Evolutionary conservation across 169 alveolate species (phyloP), one percentile per base, ranked within the genome.

Genomic region (Cyclospora cayetanensis): DNA sequence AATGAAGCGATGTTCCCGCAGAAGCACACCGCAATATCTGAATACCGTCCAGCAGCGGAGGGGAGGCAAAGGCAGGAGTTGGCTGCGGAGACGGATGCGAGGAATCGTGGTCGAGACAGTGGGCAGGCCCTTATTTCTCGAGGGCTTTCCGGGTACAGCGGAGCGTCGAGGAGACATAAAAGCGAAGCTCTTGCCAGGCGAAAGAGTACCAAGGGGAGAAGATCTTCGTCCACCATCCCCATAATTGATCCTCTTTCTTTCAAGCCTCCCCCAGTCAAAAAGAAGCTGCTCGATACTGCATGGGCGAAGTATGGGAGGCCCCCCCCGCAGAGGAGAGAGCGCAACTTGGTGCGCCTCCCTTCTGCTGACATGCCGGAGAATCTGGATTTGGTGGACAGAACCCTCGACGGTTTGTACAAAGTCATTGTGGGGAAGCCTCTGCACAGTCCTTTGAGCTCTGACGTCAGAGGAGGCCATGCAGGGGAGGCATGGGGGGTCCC

Each of bases 241-340:
- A 20, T 82, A 1, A 42, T 87, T 4, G 92, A 87, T 31, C 92
- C 92, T 3, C 46, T 87, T 25, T 77, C 68, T 25, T 87, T 87
- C 25, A 87, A 70, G 22, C 42, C 72, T 22, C 68, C 85, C 46
- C 85, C 68, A 25, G 39, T 18, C 52, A 74, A 63, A 27, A 70
- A 74, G 77, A 65, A 65, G n/a, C 92, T 65, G n/a, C 72, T 68
- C 15, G 85, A 87, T 29, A 87, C 85, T 1, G 85, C 68, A 37
- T 87, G 92, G 92, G 92, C 92, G 4, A 35, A 52, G 70, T 87
- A 87, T 60, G 92, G 92, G 34, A 60, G 92, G 50, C 92, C 92
- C 4, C 72, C 85, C 50, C 92, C 92, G 12, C 65, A 82, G n/a
- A 31, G 55, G 37, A 31, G 90, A 27, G 42, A 35, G 46, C 79